Percentiles rank a stretch among this genome's conserved stretches.
Evolutionary conservation across 2,329 filamentous ascomycete species (phyloP).

Genomic region (Cordyceps cateniannulata): DNA sequence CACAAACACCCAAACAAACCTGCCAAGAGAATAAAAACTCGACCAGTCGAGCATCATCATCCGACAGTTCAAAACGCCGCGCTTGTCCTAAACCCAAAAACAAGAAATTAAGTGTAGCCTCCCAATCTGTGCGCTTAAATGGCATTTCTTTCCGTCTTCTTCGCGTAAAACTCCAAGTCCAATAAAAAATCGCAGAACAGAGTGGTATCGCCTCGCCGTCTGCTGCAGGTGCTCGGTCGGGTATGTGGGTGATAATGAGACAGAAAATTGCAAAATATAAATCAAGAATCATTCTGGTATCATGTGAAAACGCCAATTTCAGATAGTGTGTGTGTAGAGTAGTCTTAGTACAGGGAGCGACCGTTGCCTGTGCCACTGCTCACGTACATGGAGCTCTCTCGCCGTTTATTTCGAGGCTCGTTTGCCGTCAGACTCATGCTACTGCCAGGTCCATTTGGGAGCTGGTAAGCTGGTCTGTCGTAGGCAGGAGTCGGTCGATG

Average conservation of each 20-base stretch:
- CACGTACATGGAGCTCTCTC: constrained; percentile 56
- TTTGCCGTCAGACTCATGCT: constrained; percentile 18
- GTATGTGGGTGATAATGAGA: background rate
- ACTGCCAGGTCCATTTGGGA: constrained; percentile 16
- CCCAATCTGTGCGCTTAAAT: background rate
- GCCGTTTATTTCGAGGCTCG: constrained; percentile 37
- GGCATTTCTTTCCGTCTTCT: background rate
- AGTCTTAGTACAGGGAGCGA: background rate
- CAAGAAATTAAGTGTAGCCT: background rate
- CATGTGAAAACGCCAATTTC: constrained; percentile 3
- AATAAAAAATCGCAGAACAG: constrained; percentile 17
- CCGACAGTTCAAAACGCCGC: background rate
- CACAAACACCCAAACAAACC: background rate
- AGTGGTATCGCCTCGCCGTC: constrained; percentile 4
- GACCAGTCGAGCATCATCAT: constrained; percentile 6
- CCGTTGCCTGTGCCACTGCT: constrained; percentile 24
- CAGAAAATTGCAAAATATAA: background rate
- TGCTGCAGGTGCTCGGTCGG: background rate
- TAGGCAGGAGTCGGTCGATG: constrained; percentile 26
- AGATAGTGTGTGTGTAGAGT: background rate
- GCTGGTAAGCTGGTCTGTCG: constrained; percentile 31
- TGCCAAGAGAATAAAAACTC: background rate
- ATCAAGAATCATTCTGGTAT: constrained; percentile 6
- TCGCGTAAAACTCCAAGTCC: background rate
- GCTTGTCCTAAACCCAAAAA: background rate